Base-by-base conservation (phyloP, 2,329 filamentous ascomycete genomes). In the Sporothrix globosa region DNA sequence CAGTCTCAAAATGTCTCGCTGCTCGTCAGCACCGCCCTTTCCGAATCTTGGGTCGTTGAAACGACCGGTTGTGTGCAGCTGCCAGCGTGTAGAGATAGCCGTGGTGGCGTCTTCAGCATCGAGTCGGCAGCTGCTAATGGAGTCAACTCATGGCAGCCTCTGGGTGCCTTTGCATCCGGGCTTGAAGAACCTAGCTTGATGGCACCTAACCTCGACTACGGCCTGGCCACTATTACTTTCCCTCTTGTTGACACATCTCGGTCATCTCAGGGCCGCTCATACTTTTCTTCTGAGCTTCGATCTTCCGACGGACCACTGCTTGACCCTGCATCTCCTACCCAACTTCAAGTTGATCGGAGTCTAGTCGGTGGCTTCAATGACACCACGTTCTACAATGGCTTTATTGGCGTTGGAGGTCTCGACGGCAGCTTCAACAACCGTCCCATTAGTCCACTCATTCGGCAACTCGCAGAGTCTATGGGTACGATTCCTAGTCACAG, bases 31-130 rank as follows among this genome's bases (percentile, higher is more conserved):
- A 93, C 90, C 6, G 84, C 86, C 14, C 83, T 89, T 54, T 91
- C 91, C 48, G 90, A 92, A 78, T 88, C 90, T 56, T 92, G 90
- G 90, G 85, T 88, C 3, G 81, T 93, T 52, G 83, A 88, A 68
- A 81, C 84, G 2, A 85, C 85, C 41, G 93, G 93, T n/a, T 86
- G 85, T 77, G 90, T 92, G 76, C 91, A 91, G 6, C 65, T 73
- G 69, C 79, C 82, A 69, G 78, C 83, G 4, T 92, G 91, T 76
- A 80, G 79, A 67, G 77, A 82, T 11, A 82, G 82, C 44, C 85
- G 90, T 72, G 91, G 91, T 14, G 83, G 83, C 61, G 80, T 88
- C 14, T 92, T 87, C 76, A 82, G 87, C 72, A 79, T 81, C 19
- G 79, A 77, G 19, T 76, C 80, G 27, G 92, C 90, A 2, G 81